phyloP scores from a whole-genome alignment of 2,329 filamentous ascomycete genomes.

The Amauroascus niger region DNA sequence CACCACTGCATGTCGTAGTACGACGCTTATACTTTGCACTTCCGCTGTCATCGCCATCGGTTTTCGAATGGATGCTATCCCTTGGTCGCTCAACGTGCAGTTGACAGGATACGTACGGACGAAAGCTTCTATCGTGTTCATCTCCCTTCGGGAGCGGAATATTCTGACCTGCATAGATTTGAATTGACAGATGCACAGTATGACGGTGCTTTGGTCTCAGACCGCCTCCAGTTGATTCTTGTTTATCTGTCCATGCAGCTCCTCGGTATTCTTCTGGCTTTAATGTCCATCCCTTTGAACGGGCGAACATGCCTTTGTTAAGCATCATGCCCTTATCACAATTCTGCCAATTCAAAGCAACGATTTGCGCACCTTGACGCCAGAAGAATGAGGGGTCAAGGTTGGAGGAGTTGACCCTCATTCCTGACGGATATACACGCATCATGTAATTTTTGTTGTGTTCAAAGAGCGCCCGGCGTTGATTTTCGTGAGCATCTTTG shows the following conservation, averaged over 20 bases:
- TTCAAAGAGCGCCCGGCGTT: constrained; percentile 56
- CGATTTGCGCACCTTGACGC: constrained; percentile 81
- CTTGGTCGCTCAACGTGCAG: constrained; percentile 65
- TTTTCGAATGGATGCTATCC: constrained; percentile 35
- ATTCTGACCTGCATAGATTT: constrained; percentile 65
- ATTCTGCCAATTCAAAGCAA: constrained; percentile 88
- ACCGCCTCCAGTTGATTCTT: constrained; percentile 16
- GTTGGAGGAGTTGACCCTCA: constrained; percentile 76
- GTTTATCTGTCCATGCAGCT: constrained; percentile 4
- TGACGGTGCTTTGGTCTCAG: constrained; percentile 27
- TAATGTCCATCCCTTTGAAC: constrained; percentile 70
- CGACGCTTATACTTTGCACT: constrained; percentile 48
- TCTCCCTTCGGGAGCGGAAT: constrained; percentile 56
- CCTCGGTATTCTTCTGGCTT: constrained; percentile 66
- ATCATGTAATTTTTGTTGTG: constrained; percentile 78
- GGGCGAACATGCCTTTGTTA: constrained; percentile 84
- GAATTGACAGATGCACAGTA: constrained; percentile 59
- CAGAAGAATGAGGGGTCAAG: constrained; percentile 76
- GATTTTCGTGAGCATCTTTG: constrained; percentile 52
- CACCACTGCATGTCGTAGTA: constrained; percentile 47
- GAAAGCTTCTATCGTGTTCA: constrained; percentile 49
- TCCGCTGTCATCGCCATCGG: constrained; percentile 45
- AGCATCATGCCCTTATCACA: constrained; percentile 92
- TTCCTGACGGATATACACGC: constrained; percentile 77
- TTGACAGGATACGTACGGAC: constrained; percentile 68